Conservation (phyloP, 1,284 basidiomycete genomes). For the Inonotus hispidus region DNA sequence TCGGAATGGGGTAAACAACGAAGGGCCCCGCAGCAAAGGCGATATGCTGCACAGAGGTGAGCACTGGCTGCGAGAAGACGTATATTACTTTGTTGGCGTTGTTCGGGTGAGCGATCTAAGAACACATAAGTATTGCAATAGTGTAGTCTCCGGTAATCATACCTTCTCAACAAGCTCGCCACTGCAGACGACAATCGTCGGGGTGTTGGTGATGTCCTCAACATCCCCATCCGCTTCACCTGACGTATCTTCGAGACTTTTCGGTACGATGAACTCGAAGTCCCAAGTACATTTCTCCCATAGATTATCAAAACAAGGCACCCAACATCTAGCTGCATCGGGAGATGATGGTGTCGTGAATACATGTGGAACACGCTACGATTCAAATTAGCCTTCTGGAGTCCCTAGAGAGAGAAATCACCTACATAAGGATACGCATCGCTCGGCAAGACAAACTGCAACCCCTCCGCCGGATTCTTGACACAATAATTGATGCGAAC, state of each 20-base stretch:
- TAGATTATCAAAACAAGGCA: slow-evolving; percentile 91
- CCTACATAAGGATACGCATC: slow-evolving; percentile 82
- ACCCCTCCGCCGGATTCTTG: slow-evolving; percentile 77
- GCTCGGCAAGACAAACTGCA: slow-evolving; percentile 79
- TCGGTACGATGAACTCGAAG: slow-evolving; percentile 92
- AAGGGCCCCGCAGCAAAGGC: slow-evolving; percentile 96
- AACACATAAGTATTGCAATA: slow-evolving; percentile 17
- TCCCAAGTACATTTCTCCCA: slow-evolving; percentile 99
- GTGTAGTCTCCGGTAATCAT: slow-evolving; percentile 20
- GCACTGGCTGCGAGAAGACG: slow-evolving; percentile 83
- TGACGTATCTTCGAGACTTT: slow-evolving; percentile 67
- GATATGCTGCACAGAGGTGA: slow-evolving; percentile 93
- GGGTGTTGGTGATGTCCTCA: slow-evolving; percentile 52
- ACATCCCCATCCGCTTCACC: slow-evolving; percentile 49
- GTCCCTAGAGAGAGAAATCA: slow-evolving; percentile 18
- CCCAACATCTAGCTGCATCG: slow-evolving; percentile 93
- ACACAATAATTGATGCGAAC: slow-evolving; percentile 79
- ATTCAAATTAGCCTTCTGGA: slow-evolving; percentile 23
- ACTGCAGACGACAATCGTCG: slow-evolving; percentile 86
- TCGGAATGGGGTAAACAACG: slow-evolving; percentile 69
- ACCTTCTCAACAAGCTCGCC: slow-evolving; percentile 94
- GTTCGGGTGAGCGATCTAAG: slow-evolving; percentile 86
- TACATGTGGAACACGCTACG: slow-evolving; percentile 85
- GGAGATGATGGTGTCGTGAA: slow-evolving; percentile 88
- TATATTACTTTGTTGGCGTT: slow-evolving; percentile 95